phyloP scores from a whole-genome alignment of 306 rosid genomes.

The Canavalia gladiata region DNA sequence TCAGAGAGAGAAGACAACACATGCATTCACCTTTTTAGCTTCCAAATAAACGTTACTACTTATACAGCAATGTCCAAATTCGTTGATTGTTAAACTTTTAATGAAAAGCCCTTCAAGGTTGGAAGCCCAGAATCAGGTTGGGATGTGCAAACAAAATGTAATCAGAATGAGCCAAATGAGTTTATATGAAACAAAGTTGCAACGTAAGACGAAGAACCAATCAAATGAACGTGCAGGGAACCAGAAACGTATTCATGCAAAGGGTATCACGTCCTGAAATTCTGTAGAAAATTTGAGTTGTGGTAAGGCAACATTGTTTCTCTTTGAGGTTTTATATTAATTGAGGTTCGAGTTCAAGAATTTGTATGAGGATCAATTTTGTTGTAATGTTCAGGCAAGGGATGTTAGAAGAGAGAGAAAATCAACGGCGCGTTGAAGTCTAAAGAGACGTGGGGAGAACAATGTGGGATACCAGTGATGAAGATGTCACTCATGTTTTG shows the following conservation, averaged over 20 bases:
- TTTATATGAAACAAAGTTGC: too few species aligned
- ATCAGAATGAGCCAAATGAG: too few species aligned
- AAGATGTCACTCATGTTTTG: background rate
- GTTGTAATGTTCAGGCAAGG: constrained; percentile 45
- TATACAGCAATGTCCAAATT: background rate
- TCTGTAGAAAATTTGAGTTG: background rate
- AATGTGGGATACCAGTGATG: constrained; percentile 51
- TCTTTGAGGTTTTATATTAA: too few species aligned
- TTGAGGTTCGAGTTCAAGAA: constrained; percentile 31
- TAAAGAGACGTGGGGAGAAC: constrained; percentile 59
- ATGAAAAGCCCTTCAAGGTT: too few species aligned
- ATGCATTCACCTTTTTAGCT: too few species aligned
- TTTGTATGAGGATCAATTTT: background rate
- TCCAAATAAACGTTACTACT: too few species aligned
- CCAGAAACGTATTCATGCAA: constrained; percentile 39
- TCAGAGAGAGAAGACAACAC: background rate
- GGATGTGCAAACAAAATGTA: too few species aligned
- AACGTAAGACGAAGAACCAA: too few species aligned
- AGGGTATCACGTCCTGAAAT: background rate
- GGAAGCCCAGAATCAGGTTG: constrained; percentile 14
- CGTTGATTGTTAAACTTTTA: background rate
- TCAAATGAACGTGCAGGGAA: constrained; percentile 18
- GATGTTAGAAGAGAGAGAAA: constrained; percentile 43
- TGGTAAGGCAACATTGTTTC: too few species aligned
- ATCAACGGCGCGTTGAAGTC: constrained; percentile 24